Evolutionary conservation across 495 filamentous ascomycete genomes (phyloP), one percentile per base, ranked within the genome.

Genomic region (Penicillium subrubescens): DNA sequence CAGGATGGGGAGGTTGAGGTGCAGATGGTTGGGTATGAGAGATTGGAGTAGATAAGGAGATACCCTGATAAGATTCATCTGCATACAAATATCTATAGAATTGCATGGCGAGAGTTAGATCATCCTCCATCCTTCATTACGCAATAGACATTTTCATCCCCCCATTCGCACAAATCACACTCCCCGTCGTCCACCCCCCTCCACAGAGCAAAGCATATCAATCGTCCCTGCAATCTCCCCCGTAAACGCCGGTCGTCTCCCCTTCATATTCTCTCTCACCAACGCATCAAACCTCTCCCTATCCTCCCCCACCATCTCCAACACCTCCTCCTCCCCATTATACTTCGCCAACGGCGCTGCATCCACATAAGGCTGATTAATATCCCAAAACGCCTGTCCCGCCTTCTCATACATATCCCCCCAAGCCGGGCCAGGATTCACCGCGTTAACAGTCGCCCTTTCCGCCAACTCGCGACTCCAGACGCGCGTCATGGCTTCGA

Each of bases 401-500:
- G 52, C 27, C 15, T 55, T 33, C 15, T 55, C 52, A 86, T 86
- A 87, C 92, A 57, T 50, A 6, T 50, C 46, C 14, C 46, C 23
- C 46, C 46, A 50, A 1, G 46, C 46, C 25, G 46, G 46, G 5
- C 92, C 92, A 0, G 91, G 92, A 74, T 94, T 95, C 48, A 95
- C 78, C 1, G 87, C 84, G 71, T 94, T 94, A 44, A 93, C 90
- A 0, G 92, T 95, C 2, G 79, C 81, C 15, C 85, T 73, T 71
- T 91, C 86, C 7, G 84, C 77, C 29, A 95, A 79, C 77, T 95
- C 92, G 14, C 89, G 81, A 0, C 84, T 75, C 92, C 92, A 95
- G 1, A 87, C 89, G 12, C 91, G 82, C 23, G 91, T 93, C 90
- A 93, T 92, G 44, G 87, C 83, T 62, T 94, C 91, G 43, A 94